phyloP scores from a whole-genome alignment of 768 basidiomycete species.

The Termitomyces sp. region DNA sequence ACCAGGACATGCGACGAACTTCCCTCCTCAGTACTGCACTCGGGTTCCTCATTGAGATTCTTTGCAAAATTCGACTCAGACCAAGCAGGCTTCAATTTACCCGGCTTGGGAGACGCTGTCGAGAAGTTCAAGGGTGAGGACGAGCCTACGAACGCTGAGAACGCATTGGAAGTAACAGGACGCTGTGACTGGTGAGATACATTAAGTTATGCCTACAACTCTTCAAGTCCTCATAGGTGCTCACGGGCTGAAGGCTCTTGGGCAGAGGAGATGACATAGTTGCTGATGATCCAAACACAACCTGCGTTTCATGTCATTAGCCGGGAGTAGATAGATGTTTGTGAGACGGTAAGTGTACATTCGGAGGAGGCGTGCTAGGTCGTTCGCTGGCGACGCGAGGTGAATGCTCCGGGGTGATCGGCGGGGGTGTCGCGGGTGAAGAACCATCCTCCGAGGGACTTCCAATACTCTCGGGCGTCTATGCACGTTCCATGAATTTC shows the following conservation, averaged over 20 bases:
- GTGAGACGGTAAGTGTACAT: constrained; percentile 3
- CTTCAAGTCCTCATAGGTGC: not conserved
- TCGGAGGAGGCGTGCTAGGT: constrained; percentile 7
- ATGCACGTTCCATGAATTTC: not conserved
- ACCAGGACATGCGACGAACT: constrained; percentile 15
- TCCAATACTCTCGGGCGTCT: constrained; percentile 4
- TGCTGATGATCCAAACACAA: constrained; percentile 17
- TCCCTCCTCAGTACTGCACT: not conserved
- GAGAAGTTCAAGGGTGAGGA: constrained; percentile 31
- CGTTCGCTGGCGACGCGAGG: constrained; percentile 7
- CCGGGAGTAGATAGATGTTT: no score
- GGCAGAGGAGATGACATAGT: constrained; percentile 16
- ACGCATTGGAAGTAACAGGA: constrained; percentile 26
- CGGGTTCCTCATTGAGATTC: constrained; percentile 3
- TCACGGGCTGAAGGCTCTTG: constrained; percentile 17
- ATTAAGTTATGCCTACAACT: not conserved
- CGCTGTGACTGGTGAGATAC: constrained; percentile 4
- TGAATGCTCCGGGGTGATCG: constrained; percentile 11
- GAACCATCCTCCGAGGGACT: not conserved
- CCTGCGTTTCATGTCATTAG: constrained; percentile 3
- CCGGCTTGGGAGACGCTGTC: constrained; percentile 16
- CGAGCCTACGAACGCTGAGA: constrained; percentile 37
- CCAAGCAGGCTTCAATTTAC: constrained; percentile 21
- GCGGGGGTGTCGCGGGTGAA: constrained; percentile 7
- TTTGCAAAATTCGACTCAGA: constrained; percentile 5